phyloP scores from a whole-genome alignment of 108 stramenopile genomes.

The Skeletonema potamos region DNA sequence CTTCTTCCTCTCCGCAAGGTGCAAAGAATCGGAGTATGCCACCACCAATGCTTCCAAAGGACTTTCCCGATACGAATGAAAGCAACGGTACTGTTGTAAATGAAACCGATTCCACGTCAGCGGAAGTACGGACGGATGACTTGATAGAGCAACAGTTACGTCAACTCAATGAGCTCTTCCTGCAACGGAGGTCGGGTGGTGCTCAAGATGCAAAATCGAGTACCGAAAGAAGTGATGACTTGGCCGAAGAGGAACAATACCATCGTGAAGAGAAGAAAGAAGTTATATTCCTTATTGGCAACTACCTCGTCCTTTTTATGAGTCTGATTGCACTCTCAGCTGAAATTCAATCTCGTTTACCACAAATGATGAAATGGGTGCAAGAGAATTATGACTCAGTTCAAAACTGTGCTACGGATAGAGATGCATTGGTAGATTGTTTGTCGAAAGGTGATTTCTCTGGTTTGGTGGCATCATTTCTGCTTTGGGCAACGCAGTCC shows the following conservation, averaged over 20 bases:
- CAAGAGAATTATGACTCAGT: slow-evolving; percentile 76
- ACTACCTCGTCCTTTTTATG: slow-evolving; percentile 81
- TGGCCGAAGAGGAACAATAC: slow-evolving; percentile 5
- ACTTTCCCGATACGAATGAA: not conserved
- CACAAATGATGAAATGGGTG: slow-evolving; percentile 69
- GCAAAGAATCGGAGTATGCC: not conserved
- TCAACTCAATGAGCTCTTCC: slow-evolving; percentile 36
- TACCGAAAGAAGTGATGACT: slow-evolving; percentile 1
- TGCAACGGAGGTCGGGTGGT: not conserved
- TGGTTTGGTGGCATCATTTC: slow-evolving; percentile 75
- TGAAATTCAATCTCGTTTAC: slow-evolving; percentile 79
- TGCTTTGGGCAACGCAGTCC: slow-evolving; percentile 73
- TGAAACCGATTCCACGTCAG: not conserved
- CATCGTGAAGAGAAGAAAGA: slow-evolving; percentile 69
- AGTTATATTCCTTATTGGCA: slow-evolving; percentile 74
- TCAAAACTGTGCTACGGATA: slow-evolving; percentile 77
- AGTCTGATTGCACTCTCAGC: slow-evolving; percentile 80
- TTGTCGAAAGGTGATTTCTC: slow-evolving; percentile 78
- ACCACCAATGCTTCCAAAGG: not conserved
- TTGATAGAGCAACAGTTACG: slow-evolving; percentile 37
- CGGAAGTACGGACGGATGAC: slow-evolving; percentile 16
- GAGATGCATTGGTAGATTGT: slow-evolving; percentile 76
- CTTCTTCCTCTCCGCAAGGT: not conserved
- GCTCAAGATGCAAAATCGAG: not conserved
- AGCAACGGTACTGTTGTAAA: not conserved